Base-by-base conservation (phyloP, 768 basidiomycete genomes). In the Auriculariales sp. region DNA sequence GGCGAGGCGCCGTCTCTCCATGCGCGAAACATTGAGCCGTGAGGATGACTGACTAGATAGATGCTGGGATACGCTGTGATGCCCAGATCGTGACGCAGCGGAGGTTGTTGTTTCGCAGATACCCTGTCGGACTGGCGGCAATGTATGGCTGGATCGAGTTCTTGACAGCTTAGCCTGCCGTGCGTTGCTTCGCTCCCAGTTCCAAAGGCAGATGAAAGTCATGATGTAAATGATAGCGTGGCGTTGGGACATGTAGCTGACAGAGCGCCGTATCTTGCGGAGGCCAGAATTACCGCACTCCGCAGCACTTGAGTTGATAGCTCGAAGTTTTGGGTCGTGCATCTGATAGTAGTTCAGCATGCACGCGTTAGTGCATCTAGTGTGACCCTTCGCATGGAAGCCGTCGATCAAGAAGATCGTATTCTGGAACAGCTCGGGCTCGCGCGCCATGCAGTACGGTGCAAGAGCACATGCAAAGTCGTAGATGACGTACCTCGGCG, bases 241-340 rank as follows among this genome's bases (percentile, higher is more conserved):
- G 3, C 57, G 54, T 35, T 66, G 58, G 14, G 36, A 47, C 64
- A 65, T 64, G 46, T 62, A 64, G 47, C 59, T 61, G 1, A 64
- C 58, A 2, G 56, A 53, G 44, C 65, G 66, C 1, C 62, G 48
- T 27, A 65, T 65, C 1, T 59, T 49, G 0, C 28, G 28, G 5
- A 65, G 32, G 10, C 59, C 59, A 3, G 57, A 50, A 46, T 67
- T 68, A 14, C 66, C 64, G 49, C 64, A 65, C 52, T 67, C 65
- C 1, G 59, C 66, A 1, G 64, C 63, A 51, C 66, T 68, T 2
- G 64, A 59, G 42, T 68, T 68, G 25, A 65, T 52, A 3, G 32
- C 33, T 5, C 51, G 39, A 2, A 68, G 48, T 1, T 49, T 50
- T 7, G 61, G 61, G 54, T 67, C 58, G 11, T 56, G 51, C 2